These are phyloP conservation scores for Keithomyces neogunnii DNA, from an alignment of 2,329 filamentous ascomycete genomes.

Conservation along the genomic window DNA sequence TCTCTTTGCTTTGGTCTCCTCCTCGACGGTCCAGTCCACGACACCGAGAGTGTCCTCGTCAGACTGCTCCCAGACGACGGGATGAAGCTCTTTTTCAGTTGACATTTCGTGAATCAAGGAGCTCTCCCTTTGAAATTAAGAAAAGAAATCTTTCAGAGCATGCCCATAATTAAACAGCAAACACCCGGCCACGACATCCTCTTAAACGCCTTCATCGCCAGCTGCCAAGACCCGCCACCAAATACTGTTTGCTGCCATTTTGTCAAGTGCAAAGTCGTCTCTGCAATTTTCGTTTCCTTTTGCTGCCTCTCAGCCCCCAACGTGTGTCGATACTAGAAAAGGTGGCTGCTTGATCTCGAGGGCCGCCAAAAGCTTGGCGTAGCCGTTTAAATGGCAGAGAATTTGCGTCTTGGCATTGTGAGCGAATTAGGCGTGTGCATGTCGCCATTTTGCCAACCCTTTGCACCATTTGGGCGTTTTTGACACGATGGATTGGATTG, in stretches of 20 bases:
- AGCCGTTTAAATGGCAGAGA: neutral
- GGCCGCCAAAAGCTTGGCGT: neutral
- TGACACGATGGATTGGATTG: neutral
- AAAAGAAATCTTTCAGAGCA: neutral
- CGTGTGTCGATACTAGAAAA: neutral
- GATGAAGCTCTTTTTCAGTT: neutral
- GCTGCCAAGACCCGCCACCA: neutral
- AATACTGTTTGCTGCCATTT: too few relatives aligned
- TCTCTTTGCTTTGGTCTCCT: constrained; percentile 28
- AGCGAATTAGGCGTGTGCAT: neutral
- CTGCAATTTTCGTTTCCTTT: too few relatives aligned
- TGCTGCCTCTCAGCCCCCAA: too few relatives aligned
- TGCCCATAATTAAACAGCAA: too few relatives aligned
- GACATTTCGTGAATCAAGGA: neutral
- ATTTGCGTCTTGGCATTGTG: neutral
- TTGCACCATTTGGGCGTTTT: neutral
- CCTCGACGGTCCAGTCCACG: constrained; percentile 25
- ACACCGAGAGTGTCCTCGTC: neutral
- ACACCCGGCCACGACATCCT: neutral
- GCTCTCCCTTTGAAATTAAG: neutral
- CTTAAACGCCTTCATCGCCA: neutral
- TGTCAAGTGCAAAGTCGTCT: too few relatives aligned
- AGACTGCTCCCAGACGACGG: neutral
- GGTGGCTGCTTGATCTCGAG: neutral
- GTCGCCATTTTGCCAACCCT: neutral